These are phyloP conservation scores for Colletotrichum sp. DNA, from an alignment of 2,329 filamentous ascomycete species.

Conservation along the genomic window DNA sequence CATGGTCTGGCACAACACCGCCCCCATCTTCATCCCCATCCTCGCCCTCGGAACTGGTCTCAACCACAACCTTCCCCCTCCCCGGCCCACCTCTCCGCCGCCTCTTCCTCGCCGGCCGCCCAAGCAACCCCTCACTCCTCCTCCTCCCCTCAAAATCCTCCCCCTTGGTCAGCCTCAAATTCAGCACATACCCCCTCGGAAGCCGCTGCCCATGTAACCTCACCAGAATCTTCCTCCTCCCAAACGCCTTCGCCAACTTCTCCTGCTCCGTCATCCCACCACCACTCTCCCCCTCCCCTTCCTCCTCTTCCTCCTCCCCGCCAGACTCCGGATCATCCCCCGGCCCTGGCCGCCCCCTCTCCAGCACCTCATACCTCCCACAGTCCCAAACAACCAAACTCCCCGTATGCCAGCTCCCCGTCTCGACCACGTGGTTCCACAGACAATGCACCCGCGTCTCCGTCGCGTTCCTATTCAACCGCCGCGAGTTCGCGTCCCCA, in stretches of 20 bases:
- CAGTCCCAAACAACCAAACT: conserved; percentile 69
- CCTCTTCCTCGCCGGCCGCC: not conserved
- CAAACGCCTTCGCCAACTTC: conserved; percentile 58
- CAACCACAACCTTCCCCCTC: not conserved
- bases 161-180: conserved; percentile 53
- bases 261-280: conserved; percentile 39
- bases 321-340: conserved; percentile 32
- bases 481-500: conserved; percentile 59
- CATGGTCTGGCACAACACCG: conserved; percentile 22
- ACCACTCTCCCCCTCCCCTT: conserved; percentile 20
- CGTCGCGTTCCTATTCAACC: conserved; percentile 63
- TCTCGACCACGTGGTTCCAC: conserved; percentile 68
- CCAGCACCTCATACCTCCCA: conserved; percentile 61
- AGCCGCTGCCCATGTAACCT: conserved; percentile 59
- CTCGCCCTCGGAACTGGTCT: conserved; percentile 14
- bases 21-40: conserved; percentile 28
- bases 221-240: conserved; percentile 60
- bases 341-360: conserved; percentile 39
- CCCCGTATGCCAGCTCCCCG: conserved; percentile 57
- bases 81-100: not conserved
- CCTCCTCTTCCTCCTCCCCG: conserved; percentile 23
- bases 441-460: conserved; percentile 67
- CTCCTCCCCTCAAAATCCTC: conserved; percentile 41
- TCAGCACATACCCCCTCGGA: conserved; percentile 58
- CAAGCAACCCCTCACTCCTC: conserved; percentile 25